Base-by-base conservation (phyloP, 257 asterid genomes). In the Primulina huaijiensis region DNA sequence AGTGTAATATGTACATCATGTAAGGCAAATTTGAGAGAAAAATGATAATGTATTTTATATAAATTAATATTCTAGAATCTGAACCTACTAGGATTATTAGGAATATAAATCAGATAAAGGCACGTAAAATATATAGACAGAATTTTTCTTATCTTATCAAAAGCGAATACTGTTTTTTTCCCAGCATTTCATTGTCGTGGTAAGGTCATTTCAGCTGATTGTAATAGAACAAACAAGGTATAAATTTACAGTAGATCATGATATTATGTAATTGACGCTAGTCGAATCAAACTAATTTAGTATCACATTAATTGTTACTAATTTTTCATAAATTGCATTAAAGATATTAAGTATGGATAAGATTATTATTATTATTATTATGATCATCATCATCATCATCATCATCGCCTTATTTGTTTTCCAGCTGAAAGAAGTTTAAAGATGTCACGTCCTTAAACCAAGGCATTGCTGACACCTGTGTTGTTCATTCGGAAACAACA, bases 121-220 rank as follows among this genome's bases (percentile, higher is more conserved):
- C 19, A 64, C 4, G 38, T 6, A 34, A 74, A 67, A 56, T 31
- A 31, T 31, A 31, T 67, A 46, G 75, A 72, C 72, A 68, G 80
- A 71, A 72, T 75, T 79, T 74, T 71, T 75, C 78, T 75, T 75
- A 79, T 79, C 83, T 75, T 79, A 72, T 72, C 80, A 57, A 27
- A 31, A 60, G 52, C 62, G 80, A 69, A 66, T 37, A 74, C 53
- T 31, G 64, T 72, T 46, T 33, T 68, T 72, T 56, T 43, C 17
- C 19, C 38, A 25, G 7, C 52, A 59, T 76, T 70, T 50, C 31
- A 12, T 16, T 4, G 11, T 61, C 6, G 75, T 64, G 2, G 75
- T 64, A 17, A 10, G 38, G 78, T 73, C 81, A 34, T 73, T 73
- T 77, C 81, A 68, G 2, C 10, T 34, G 30, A 60, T 37, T 62